A percentile compares a stretch with the other conserved stretches of the same genome.
These are phyloP conservation scores for Boletus eberwhitei DNA, from an alignment of 768 basidiomycete species.

Conservation along the genomic window DNA sequence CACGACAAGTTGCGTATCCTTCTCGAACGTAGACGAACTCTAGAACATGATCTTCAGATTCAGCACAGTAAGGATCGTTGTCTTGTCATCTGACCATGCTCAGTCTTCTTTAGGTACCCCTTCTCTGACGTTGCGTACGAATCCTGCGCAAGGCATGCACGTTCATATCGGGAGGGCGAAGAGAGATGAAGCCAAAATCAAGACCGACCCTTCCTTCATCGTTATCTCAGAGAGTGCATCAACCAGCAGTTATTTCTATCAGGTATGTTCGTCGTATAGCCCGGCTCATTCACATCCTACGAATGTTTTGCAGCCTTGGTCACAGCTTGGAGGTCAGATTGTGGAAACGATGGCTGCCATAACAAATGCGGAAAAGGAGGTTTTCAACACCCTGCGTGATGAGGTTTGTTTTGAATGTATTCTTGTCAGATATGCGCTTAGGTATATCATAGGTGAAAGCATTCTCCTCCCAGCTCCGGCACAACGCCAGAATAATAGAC, in stretches of 20 bases:
- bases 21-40: slow-evolving; percentile 41
- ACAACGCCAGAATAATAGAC: slow-evolving; percentile 76
- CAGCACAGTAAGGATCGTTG: slow-evolving; percentile 45
- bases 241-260: slow-evolving; percentile 67
- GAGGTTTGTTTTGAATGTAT: slow-evolving; percentile 44
- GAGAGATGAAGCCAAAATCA: slow-evolving; percentile 53
- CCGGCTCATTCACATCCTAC: not conserved
- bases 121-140: slow-evolving; percentile 70
- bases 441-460: slow-evolving; percentile 52
- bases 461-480: slow-evolving; percentile 53
- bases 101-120: slow-evolving; percentile 50
- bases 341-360: slow-evolving; percentile 54
- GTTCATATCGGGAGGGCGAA: slow-evolving; percentile 66
- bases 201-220: slow-evolving; percentile 49
- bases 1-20: slow-evolving; percentile 48
- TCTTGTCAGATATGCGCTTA: slow-evolving; percentile 1
- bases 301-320: slow-evolving; percentile 57
- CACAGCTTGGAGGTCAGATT: slow-evolving; percentile 66
- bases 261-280: slow-evolving; percentile 35
- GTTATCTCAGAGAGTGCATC: slow-evolving; percentile 58
- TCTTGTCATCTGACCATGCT: not conserved
- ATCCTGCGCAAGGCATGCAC: slow-evolving; percentile 67
- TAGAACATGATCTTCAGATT: slow-evolving; percentile 54
- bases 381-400: slow-evolving; percentile 63
- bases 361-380: slow-evolving; percentile 60